These are phyloP conservation scores for Melaleuca quinquenervia DNA, from an alignment of 345 rosid genomes.

Conservation along the genomic window DNA sequence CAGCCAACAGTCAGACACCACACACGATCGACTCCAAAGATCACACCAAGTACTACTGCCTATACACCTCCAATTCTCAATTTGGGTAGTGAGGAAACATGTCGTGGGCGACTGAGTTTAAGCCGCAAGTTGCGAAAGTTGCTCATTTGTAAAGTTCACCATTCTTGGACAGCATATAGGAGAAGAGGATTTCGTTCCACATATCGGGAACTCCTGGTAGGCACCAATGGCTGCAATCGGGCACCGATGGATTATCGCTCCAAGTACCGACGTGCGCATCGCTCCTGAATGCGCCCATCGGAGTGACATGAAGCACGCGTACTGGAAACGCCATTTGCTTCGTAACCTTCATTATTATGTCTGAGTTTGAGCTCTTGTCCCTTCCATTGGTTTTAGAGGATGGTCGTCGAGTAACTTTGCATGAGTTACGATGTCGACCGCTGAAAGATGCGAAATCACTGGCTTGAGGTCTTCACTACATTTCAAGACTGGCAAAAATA, in stretches of 20 bases:
- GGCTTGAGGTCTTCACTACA: background rate
- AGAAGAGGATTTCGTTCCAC: slow-evolving; percentile 53
- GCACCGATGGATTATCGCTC: slow-evolving; percentile 51
- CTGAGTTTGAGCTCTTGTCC: slow-evolving; percentile 36
- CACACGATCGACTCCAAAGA: background rate
- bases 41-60: background rate
- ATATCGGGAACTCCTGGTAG: slow-evolving; percentile 68
- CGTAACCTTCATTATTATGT: slow-evolving; percentile 21
- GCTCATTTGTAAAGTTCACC: background rate
- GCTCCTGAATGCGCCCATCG: slow-evolving; percentile 53
- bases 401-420: slow-evolving; percentile 49
- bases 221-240: slow-evolving; percentile 78
- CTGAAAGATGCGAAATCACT: slow-evolving; percentile 16
- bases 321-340: slow-evolving; percentile 29
- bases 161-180: slow-evolving; percentile 15
- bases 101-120: background rate
- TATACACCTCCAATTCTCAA: background rate
- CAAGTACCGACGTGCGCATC: slow-evolving; percentile 63
- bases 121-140: background rate
- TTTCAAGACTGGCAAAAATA: background rate
- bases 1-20: background rate
- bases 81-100: background rate
- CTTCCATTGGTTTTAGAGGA: slow-evolving; percentile 25
- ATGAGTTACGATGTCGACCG: slow-evolving; percentile 24
- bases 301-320: slow-evolving; percentile 48